A percentile compares a stretch with the other conserved stretches of the same genome.
These are phyloP conservation scores for Exophiala bonariae DNA, from an alignment of 2,329 filamentous ascomycete genomes.

Conservation along the genomic window DNA sequence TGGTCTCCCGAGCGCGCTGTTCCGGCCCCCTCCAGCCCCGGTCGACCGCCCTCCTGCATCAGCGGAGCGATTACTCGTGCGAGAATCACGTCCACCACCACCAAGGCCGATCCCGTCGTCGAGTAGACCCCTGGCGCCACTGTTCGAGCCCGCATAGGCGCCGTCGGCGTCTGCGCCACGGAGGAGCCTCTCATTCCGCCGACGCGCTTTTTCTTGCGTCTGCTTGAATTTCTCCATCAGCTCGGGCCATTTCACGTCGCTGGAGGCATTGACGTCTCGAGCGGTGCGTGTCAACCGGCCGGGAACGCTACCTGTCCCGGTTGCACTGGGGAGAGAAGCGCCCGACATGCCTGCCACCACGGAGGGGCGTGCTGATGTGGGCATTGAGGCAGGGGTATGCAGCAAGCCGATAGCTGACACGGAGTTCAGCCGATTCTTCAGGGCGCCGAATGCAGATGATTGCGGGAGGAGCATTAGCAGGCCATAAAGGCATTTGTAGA, in stretches of 20 bases:
- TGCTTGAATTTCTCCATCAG: slow-evolving; percentile 90
- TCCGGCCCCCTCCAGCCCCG: slow-evolving; percentile 3
- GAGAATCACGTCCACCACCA: slow-evolving; percentile 15
- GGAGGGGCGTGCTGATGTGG: slow-evolving; percentile 28
- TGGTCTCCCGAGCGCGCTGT: slow-evolving; percentile 9
- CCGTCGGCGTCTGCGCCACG: slow-evolving; percentile 20
- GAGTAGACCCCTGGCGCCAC: not conserved
- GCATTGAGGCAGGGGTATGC: slow-evolving; percentile 65
- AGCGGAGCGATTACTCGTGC: slow-evolving; percentile 15
- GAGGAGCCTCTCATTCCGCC: slow-evolving; percentile 25
- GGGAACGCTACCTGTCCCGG: slow-evolving; percentile 6
- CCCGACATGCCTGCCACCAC: slow-evolving; percentile 21
- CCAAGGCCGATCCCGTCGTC: slow-evolving; percentile 4
- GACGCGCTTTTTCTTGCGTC: slow-evolving; percentile 80
- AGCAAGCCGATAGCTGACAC: slow-evolving; percentile 96
- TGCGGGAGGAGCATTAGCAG: slow-evolving; percentile 97
- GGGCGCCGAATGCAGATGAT: slow-evolving; percentile 91
- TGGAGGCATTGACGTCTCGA: slow-evolving; percentile 15
- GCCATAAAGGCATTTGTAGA: slow-evolving; percentile 97
- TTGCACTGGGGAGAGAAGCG: slow-evolving; percentile 6
- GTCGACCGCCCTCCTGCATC: slow-evolving; percentile 7
- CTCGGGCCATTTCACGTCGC: slow-evolving; percentile 83
- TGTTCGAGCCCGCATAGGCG: slow-evolving; percentile 3
- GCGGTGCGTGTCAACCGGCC: slow-evolving; percentile 18
- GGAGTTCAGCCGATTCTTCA: slow-evolving; percentile 95